Evolutionary conservation across 2,329 filamentous ascomycete species (phyloP), one percentile per base, ranked within the genome.

Genomic region (Trichoderma breve): DNA sequence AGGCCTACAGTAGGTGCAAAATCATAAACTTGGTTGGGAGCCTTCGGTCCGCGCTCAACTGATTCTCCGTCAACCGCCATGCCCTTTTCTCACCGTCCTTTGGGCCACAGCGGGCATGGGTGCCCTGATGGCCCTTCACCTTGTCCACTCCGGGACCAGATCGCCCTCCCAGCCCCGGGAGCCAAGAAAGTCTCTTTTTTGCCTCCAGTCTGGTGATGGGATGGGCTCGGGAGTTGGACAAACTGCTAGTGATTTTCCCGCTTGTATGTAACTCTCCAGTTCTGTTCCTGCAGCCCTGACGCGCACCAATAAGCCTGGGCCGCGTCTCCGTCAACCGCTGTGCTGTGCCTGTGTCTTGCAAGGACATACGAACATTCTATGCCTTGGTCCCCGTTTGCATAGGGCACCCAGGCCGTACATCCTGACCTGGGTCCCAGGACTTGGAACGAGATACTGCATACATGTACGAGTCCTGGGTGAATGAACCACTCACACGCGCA

Each of bases 281-380:
- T 63, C 43, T 70, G 68, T 70, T 70, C 68, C 68, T 70, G 68
- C 68, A 70, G 68, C 28, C 67, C 26, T 36, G 67, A 70, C 67
- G n/a, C 67, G 55, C 68, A 63, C 68, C 68, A 70, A 70, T 70
- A 24, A 43, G 68, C 47, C 68, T 28, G 30, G 60, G 60, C 66
- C 28, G 68, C 68, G 32, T 55, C 43, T 70, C 30, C n/a, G 43
- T 63, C 12, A 24, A 62, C 57, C 43, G 34, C 55, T 6, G 21
- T 30, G 32, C 39, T 24, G 53, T 68, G 65, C 53, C 65, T 51
- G 55, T 21, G 63, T 66, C 34, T 66, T 47, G 24, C 32, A 21
- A 47, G 14, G 43, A 32, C 12, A 34, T 6, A 53, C 18, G 21
- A 36, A 55, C 21, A 26, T 43, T 43, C 39, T 24, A 66, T 53